phyloP scores from a whole-genome alignment of 2,329 filamentous ascomycete species.

The Xylariaceae sp. region DNA sequence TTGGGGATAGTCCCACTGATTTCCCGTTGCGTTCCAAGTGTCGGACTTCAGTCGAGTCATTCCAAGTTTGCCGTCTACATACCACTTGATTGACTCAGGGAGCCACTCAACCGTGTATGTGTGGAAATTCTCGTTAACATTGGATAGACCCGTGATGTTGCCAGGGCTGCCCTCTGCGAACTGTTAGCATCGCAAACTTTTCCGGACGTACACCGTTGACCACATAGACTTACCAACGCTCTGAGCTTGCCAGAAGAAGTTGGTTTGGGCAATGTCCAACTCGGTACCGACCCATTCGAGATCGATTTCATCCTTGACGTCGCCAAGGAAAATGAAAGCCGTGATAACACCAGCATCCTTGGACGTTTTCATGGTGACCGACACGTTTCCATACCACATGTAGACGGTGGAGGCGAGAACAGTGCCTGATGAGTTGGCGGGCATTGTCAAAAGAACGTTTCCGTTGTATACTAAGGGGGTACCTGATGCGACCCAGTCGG shows the following conservation, averaged over 20 bases:
- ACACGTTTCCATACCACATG: constrained; percentile 96
- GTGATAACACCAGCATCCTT: constrained; percentile 89
- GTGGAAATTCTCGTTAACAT: constrained; percentile 78
- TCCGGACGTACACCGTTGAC: not conserved
- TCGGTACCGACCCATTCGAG: constrained; percentile 90
- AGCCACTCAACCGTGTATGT: constrained; percentile 93
- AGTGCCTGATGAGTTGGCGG: constrained; percentile 77
- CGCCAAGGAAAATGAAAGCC: constrained; percentile 90
- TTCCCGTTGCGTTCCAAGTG: constrained; percentile 81
- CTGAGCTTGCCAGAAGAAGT: constrained; percentile 95
- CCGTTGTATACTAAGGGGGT: constrained; percentile 64
- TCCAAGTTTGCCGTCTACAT: constrained; percentile 73
- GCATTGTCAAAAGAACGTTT: constrained; percentile 83
- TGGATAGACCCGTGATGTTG: constrained; percentile 60
- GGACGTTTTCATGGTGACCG: constrained; percentile 78
- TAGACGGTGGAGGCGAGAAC: constrained; percentile 80
- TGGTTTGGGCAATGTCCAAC: constrained; percentile 75
- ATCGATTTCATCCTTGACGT: constrained; percentile 98
- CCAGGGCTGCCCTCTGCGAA: constrained; percentile 65
- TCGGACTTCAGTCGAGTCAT: constrained; percentile 71
- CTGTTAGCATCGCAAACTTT: constrained; percentile 18
- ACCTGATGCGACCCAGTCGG: constrained; percentile 88
- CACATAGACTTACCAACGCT: constrained; percentile 66
- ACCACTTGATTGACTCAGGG: constrained; percentile 81
- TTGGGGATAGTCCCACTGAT: constrained; percentile 85